Evolutionary conservation across 2,329 filamentous ascomycete genomes (phyloP).

Genomic region (Emmonsiellopsis sp.): DNA sequence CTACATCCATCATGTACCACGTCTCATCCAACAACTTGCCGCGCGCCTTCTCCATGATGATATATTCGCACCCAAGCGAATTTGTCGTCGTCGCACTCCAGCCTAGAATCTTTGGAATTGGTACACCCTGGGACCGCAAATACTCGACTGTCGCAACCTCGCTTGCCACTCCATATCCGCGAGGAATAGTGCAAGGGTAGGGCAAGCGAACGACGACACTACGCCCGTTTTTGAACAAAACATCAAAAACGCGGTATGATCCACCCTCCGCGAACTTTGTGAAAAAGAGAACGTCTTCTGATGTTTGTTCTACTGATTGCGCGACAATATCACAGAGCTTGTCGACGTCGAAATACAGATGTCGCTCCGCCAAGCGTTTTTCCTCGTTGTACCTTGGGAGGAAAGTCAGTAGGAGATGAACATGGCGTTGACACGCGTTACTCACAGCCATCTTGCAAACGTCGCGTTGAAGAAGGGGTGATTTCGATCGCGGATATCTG

Average conservation of each 20-base stretch:
- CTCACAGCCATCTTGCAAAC: slow-evolving; percentile 20
- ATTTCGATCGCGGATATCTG: slow-evolving; percentile 11
- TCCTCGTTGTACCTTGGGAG: slow-evolving; percentile 17
- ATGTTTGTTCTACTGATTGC: slow-evolving; percentile 14
- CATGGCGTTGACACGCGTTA: neutral
- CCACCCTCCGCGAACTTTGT: slow-evolving; percentile 20
- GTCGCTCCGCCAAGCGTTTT: slow-evolving; percentile 18
- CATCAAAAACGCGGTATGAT: slow-evolving; percentile 20
- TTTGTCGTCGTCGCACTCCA: slow-evolving; percentile 21
- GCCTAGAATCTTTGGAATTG: slow-evolving; percentile 20
- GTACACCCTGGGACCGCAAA: slow-evolving; percentile 16
- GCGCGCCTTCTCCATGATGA: slow-evolving; percentile 26
- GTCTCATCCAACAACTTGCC: slow-evolving; percentile 20
- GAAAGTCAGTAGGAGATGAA: slow-evolving; percentile 6
- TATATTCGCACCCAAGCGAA: slow-evolving; percentile 26
- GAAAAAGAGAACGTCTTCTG: slow-evolving; percentile 15
- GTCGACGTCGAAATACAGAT: slow-evolving; percentile 17
- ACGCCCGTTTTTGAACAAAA: slow-evolving; percentile 13
- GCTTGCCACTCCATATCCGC: slow-evolving; percentile 11
- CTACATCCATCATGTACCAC: slow-evolving; percentile 17
- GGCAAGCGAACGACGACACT: slow-evolving; percentile 12
- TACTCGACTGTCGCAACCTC: slow-evolving; percentile 15
- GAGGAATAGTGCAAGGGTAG: slow-evolving; percentile 13
- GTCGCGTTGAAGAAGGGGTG: slow-evolving; percentile 20
- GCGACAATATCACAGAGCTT: slow-evolving; percentile 15